Percentiles rank a stretch among this genome's conserved stretches.
These are phyloP conservation scores for Penicillium sp. DNA, from an alignment of 2,329 filamentous ascomycete genomes.

Conservation along the genomic window DNA sequence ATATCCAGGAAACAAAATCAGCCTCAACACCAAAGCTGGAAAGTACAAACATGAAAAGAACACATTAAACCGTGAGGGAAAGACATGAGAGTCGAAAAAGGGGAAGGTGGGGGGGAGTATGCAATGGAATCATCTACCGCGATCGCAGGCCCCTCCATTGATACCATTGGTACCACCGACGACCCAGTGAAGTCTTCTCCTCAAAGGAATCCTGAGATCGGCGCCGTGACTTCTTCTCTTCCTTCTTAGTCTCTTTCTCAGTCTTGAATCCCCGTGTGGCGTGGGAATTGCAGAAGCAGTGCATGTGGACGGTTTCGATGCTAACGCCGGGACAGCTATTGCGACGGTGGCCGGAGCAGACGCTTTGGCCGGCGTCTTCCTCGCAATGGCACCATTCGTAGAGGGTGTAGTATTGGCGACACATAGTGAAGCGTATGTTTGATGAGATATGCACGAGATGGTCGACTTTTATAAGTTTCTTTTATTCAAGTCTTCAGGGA, in stretches of 20 bases:
- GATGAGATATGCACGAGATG: background rate
- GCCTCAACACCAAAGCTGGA: slow-evolving; percentile 25
- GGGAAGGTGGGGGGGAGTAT: background rate
- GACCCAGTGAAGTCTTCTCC: slow-evolving; percentile 32
- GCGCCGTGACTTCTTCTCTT: slow-evolving; percentile 26
- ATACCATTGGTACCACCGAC: slow-evolving; percentile 37
- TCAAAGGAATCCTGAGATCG: slow-evolving; percentile 29
- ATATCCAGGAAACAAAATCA: background rate
- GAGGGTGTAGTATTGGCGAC: slow-evolving; percentile 42
- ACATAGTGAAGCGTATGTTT: slow-evolving; percentile 31
- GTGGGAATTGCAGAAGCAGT: slow-evolving; percentile 45
- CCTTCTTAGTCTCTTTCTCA: slow-evolving; percentile 37
- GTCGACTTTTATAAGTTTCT: background rate
- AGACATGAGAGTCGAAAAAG: slow-evolving; percentile 6
- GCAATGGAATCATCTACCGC: slow-evolving; percentile 16
- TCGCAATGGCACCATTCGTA: slow-evolving; percentile 47
- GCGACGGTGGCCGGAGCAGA: slow-evolving; percentile 34
- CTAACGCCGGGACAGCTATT: slow-evolving; percentile 37
- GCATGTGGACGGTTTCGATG: slow-evolving; percentile 44
- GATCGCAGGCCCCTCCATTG: slow-evolving; percentile 34
- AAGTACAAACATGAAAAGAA: slow-evolving; percentile 7
- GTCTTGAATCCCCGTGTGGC: slow-evolving; percentile 38
- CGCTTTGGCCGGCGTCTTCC: slow-evolving; percentile 38
- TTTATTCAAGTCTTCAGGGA: background rate
- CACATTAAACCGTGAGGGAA: background rate